A percentile compares a stretch with the other conserved stretches of the same genome.
Conservation (phyloP, 306 rosid genomes). For the Abrus precatorius region DNA sequence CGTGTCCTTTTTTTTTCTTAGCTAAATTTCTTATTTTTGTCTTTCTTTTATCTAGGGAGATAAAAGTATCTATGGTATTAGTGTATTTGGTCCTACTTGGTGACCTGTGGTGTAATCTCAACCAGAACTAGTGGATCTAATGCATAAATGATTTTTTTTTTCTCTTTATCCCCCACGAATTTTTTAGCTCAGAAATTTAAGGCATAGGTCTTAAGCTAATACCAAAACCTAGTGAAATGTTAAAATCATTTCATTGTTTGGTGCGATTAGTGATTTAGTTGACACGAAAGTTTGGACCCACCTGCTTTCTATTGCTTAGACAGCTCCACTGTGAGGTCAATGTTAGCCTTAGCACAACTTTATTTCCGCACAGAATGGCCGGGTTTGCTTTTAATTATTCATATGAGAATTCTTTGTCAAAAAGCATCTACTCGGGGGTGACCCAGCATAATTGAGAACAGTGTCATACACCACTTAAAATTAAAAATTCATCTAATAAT, state of each 20-base stretch:
- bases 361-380: slow-evolving; percentile 59
- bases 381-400: slow-evolving; percentile 57
- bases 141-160: slow-evolving; percentile 20
- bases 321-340: slow-evolving; percentile 59
- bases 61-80: slow-evolving; percentile 37
- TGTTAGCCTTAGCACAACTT: slow-evolving; percentile 62
- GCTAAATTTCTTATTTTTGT: slow-evolving; percentile 27
- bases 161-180: not conserved
- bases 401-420: slow-evolving; percentile 61
- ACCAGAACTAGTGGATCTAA: slow-evolving; percentile 43
- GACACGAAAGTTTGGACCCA: slow-evolving; percentile 62
- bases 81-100: slow-evolving; percentile 44
- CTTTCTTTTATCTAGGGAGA: slow-evolving; percentile 35
- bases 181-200: slow-evolving; percentile 33
- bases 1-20: not conserved
- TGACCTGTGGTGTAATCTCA: slow-evolving; percentile 52
- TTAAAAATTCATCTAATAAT: slow-evolving; percentile 24
- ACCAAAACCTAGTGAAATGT: slow-evolving; percentile 37
- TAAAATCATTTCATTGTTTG: slow-evolving; percentile 52
- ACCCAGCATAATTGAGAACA: slow-evolving; percentile 51
- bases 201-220: slow-evolving; percentile 33
- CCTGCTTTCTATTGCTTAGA: slow-evolving; percentile 55
- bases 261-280: slow-evolving; percentile 47
- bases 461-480: slow-evolving; percentile 44
- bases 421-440: slow-evolving; percentile 58